Evolutionary conservation across 2,329 filamentous ascomycete genomes (phyloP).

Genomic region (Penicillium sp.): DNA sequence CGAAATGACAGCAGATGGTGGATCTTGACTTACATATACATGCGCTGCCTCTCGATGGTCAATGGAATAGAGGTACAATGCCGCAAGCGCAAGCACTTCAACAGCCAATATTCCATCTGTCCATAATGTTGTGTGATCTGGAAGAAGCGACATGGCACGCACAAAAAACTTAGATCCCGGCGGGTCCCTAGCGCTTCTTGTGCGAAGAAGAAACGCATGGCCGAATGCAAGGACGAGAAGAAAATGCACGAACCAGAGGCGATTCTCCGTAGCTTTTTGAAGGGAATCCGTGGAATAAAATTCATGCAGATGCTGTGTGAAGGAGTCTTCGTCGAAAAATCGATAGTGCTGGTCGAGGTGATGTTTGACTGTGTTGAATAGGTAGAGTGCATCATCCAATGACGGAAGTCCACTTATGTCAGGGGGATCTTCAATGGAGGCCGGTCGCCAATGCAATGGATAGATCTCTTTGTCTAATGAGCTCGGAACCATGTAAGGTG

Average conservation of each 20-base stretch:
- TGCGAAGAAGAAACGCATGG: conserved; percentile 19
- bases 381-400: conserved; percentile 27
- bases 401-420: conserved; percentile 42
- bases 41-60: conserved; percentile 43
- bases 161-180: conserved; percentile 23
- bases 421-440: conserved; percentile 19
- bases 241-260: conserved; percentile 31
- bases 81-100: conserved; percentile 43
- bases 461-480: conserved; percentile 37
- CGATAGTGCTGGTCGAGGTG: conserved; percentile 44
- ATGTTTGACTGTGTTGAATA: conserved; percentile 40
- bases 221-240: conserved; percentile 23
- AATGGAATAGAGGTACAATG: conserved; percentile 44
- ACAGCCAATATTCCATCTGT: conserved; percentile 45
- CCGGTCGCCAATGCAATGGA: conserved; percentile 20
- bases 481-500: conserved; percentile 30
- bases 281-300: conserved; percentile 27
- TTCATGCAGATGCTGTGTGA: conserved; percentile 31
- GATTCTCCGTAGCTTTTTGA: conserved; percentile 13
- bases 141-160: conserved; percentile 40
- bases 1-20: neutral
- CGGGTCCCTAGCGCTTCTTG: conserved; percentile 13
- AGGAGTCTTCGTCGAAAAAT: conserved; percentile 40
- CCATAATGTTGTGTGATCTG: conserved; percentile 40
- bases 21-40: conserved; percentile 28